These are phyloP conservation scores for Pythium coloratum DNA, from an alignment of 352 stramenopile genomes.

Conservation along the genomic window DNA sequence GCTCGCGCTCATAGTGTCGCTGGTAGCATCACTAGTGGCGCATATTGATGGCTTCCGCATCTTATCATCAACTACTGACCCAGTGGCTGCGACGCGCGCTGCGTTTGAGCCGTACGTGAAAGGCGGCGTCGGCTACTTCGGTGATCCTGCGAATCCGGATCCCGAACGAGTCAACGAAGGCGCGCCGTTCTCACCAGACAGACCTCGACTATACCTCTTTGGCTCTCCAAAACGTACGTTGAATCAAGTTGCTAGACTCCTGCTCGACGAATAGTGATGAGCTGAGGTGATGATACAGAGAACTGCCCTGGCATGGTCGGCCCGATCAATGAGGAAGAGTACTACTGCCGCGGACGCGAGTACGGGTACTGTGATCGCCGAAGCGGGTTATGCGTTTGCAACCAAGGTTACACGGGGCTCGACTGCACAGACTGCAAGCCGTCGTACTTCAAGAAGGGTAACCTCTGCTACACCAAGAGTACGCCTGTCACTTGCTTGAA, in stretches of 20 bases:
- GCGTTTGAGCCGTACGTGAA: conserved; percentile 83
- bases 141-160: conserved; percentile 65
- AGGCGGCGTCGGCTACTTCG: conserved; percentile 82
- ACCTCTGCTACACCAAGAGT: conserved; percentile 90
- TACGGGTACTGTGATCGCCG: conserved; percentile 95
- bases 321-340: conserved; percentile 85
- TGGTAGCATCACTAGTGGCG: neutral
- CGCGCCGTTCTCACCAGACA: conserved; percentile 70
- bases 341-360: conserved; percentile 90
- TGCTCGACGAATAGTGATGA: neutral
- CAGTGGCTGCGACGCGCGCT: conserved; percentile 32
- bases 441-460: conserved; percentile 83
- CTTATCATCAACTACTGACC: conserved; percentile 37
- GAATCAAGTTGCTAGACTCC: neutral
- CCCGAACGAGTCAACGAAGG: conserved; percentile 87
- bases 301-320: conserved; percentile 85
- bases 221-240: conserved; percentile 39
- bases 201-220: conserved; percentile 55
- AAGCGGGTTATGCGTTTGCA: conserved; percentile 93
- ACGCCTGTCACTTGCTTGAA: conserved; percentile 15
- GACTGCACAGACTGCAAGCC: conserved; percentile 88
- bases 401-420: conserved; percentile 91
- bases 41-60: conserved; percentile 34
- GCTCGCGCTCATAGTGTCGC: neutral
- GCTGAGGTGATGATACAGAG: conserved; percentile 33